Evolutionary conservation across 371 early-diverging fungal species (phyloP), one percentile per base, ranked within the genome.

Genomic region (Conidiobolus coronatus): DNA sequence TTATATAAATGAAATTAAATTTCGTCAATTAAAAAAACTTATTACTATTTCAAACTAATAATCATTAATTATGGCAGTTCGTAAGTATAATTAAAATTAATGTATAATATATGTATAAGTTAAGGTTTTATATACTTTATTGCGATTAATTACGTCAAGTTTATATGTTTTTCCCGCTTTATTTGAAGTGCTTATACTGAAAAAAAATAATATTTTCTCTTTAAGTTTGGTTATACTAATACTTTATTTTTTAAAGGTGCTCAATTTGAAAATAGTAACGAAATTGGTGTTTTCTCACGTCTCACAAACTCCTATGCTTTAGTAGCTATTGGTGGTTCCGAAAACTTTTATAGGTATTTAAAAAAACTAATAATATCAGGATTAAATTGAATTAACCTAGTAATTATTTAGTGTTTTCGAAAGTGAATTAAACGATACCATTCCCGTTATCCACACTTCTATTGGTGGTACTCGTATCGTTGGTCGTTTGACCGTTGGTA

Each of bases 261-360:
- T 43, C 92, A 92, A 73, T 99, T 99, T 67, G 99, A 99, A 74
- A 96, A 95, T 69, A 88, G 77, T 66, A 86, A 88, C 67, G 99
- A 99, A 62, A 84, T 99, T 62, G 99, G 98, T 50, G 95, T 96
- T 44, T 99, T 97, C 58, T 74, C 95, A 56, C 75, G 81, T 58
- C 79, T 99, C 50, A 98, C 99, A 59, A 99, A 99, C 73, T 82
- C 88, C 40, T 99, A 99, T 71, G 91, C 92, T 64, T 73, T 99
- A 54, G 95, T 98, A 42, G 98, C 95, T 36, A 72, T 93, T 45
- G 97, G 97, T 56, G 95, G 95, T 23, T 92, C 94, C 11, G 95
- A 94, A 68, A 86, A 92, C 79, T 88, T 91, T 73, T 88, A 93
- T 75, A 88, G 83, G 79, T 79, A 68, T 29, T 23, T 38, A 48